Percentiles rank a stretch among this genome's conserved stretches.
phyloP scores from a whole-genome alignment of 371 early-diverging fungal species.

The Fennellomyces sp. region DNA sequence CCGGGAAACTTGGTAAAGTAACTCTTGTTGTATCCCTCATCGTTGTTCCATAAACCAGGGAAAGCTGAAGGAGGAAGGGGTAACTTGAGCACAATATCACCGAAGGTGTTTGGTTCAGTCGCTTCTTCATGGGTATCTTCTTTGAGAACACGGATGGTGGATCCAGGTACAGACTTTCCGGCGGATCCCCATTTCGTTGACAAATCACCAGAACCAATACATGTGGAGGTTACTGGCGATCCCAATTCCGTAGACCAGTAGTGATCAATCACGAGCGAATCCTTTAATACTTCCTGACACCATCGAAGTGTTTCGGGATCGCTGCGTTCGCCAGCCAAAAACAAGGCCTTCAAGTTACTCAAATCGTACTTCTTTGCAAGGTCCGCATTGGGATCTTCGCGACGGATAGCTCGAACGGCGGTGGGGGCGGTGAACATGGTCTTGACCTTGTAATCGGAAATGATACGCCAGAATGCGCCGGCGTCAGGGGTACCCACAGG shows the following conservation, averaged over 20 bases:
- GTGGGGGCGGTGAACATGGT: constrained; percentile 95
- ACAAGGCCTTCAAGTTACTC: constrained; percentile 65
- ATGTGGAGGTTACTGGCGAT: constrained; percentile 74
- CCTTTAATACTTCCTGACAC: constrained; percentile 65
- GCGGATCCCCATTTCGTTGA: constrained; percentile 62
- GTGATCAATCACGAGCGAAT: constrained; percentile 72
- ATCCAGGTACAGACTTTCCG: constrained; percentile 81
- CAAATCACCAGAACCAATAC: constrained; percentile 55
- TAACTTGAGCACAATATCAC: constrained; percentile 78
- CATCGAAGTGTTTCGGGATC: constrained; percentile 79
- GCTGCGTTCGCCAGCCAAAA: constrained; percentile 91
- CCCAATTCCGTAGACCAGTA: constrained; percentile 95
- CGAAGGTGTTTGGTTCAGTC: constrained; percentile 61
- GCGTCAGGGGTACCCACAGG: constrained; percentile 87
- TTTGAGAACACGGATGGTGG: constrained; percentile 64
- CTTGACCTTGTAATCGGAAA: constrained; percentile 78
- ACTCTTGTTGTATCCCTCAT: constrained; percentile 72
- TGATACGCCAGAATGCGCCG: constrained; percentile 78
- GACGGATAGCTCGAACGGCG: constrained; percentile 82
- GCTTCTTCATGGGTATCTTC: constrained; percentile 54
- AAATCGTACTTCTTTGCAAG: constrained; percentile 64
- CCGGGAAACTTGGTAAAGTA: constrained; percentile 84
- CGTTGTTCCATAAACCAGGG: constrained; percentile 75
- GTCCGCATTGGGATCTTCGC: constrained; percentile 75
- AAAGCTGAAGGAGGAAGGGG: constrained; percentile 84